Evolutionary conservation across 495 filamentous ascomycete species (phyloP), one percentile per base, ranked within the genome.

Genomic region (Talaromyces nanjingensis): DNA sequence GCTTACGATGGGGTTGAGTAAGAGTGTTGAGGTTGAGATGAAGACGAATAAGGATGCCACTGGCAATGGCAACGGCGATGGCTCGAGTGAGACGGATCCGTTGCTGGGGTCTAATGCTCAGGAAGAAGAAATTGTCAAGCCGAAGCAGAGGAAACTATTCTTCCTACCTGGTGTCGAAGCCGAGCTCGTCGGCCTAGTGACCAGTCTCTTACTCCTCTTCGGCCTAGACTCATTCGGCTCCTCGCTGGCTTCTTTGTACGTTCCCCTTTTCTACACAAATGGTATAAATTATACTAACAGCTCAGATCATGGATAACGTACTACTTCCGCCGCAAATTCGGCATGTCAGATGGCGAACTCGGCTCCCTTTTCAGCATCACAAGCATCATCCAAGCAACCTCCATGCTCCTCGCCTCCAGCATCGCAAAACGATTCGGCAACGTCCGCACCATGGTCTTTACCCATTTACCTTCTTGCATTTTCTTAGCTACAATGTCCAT

Each of bases 371-470:
- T 90, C 71, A 86, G 87, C 59, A 79, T 77, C 7, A 86, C 86
- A 2, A 85, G 83, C 70, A 81, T 91, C 64, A 81, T 91, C 58
- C 75, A 87, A 2, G 85, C 90, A 0, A 71, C 84, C 2, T 88
- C 87, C 4, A 90, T 87, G 68, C 78, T 93, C 3, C 83, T 92
- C 37, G 86, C 90, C 3, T 86, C 89, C 0, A 88, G 91, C 1
- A 82, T 96, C 64, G 83, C 91, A 4, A 87, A 87, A 63, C 81
- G 87, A 45, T 86, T 96, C 52, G 92, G 92, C 0, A 83, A 92
- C 34, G 82, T 96, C 68, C 89, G 88, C 76, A 91, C 91, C 7
- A 96, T 96, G 91, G 89, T 93, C 31, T 91, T 91, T 68, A 92
- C 90, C 2, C 91, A 94, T 68, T 81, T 91, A 7, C 91, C 91